phyloP scores from a whole-genome alignment of 139 green algal genomes.

The Haematococcus lacustris region DNA sequence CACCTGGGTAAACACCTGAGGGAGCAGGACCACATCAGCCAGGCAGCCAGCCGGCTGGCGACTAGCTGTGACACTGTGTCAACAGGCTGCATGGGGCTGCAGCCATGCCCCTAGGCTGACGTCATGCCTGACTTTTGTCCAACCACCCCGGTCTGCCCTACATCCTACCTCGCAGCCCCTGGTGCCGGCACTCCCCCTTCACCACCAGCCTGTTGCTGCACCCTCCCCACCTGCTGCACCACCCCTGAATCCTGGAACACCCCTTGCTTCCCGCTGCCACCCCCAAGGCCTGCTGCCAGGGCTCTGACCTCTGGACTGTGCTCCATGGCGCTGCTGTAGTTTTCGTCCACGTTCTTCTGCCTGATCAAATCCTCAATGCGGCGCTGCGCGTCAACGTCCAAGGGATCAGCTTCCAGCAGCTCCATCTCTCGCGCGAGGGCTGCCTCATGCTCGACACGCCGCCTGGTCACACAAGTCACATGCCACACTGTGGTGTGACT shows the following conservation, averaged over 20 bases:
- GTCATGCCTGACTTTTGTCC: background rate
- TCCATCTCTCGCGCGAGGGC: constrained; percentile 22
- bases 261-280: background rate
- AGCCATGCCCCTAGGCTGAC: background rate
- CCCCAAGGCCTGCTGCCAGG: background rate
- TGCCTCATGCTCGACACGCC: constrained; percentile 10
- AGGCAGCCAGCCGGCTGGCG: background rate
- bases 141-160: background rate
- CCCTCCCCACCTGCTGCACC: background rate
- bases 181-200: background rate
- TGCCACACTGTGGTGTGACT: background rate
- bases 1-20: constrained; percentile 52
- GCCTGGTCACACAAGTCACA: background rate
- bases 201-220: background rate
- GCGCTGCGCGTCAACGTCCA: constrained; percentile 79
- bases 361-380: constrained; percentile 85
- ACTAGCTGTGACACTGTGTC: no score
- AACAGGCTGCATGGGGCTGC: no score
- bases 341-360: constrained; percentile 85
- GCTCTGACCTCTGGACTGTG: constrained; percentile 73
- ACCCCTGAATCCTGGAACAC: background rate
- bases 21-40: background rate
- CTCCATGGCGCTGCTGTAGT: constrained; percentile 80
- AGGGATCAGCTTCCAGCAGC: constrained; percentile 74
- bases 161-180: background rate